Base-by-base conservation (phyloP, 1,139 yeast genomes). In the Blastobotrys aristatus region DNA sequence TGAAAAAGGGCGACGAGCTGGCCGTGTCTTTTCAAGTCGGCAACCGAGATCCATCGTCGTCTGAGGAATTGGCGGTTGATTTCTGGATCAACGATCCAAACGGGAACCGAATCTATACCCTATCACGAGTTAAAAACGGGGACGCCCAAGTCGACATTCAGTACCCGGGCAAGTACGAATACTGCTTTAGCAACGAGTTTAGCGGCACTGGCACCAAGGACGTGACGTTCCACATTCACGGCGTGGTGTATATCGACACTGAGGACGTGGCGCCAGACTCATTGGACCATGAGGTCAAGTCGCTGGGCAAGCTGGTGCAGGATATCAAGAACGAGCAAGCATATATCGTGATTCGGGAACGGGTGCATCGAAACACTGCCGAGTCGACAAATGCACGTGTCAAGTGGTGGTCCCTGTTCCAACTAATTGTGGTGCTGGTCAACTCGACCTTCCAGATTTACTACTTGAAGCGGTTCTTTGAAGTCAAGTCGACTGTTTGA, bases 301-400 rank as follows among this genome's bases (percentile, higher is more conserved):
- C 81, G 65, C 74, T 92, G 61, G 72, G 82, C 55, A 87, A 85
- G 55, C 74, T 87, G 60, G 83, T 95, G 41, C 80, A 80, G 58
- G 96, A 88, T 61, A 89, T 92, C 53, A 85, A 84, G 70, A 94
- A 90, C 58, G 98, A 92, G 71, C 73, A 71, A 52, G 80, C 88
- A 57, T 92, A 92, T 71, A 83, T 92, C 62, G 95, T 89, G 43
- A 89, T 92, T 53, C 83, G 98, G 70, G 98, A 92, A 71, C 83
- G 97, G 71, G 86, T 95, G 30, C 98, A 92, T 70, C 85, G 98
- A 77, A 92, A 92, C 71, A 92, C 98, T 16, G 97, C 98, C 6
- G 98, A 92, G 71, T 84, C 95, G 26, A 92, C 98, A 46, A 92
- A 92, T 69, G 84, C 95, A 49, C 82, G 98, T 64, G 97, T 92